phyloP scores from a whole-genome alignment of 2,329 filamentous ascomycete genomes.

The Sporothrix euskadiensis region DNA sequence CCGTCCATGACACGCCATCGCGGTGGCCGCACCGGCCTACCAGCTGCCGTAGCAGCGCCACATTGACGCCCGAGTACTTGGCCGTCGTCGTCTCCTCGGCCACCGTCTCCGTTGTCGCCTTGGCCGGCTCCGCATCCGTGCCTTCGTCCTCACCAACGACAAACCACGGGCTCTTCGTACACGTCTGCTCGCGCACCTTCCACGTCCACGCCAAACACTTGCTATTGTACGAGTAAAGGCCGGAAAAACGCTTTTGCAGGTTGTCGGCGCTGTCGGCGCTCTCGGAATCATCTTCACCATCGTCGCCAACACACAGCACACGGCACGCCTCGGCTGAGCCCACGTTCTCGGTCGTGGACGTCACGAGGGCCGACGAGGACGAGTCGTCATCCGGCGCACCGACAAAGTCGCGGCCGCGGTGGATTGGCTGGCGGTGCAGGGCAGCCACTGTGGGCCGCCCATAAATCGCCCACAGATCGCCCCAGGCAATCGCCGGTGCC shows the following conservation, averaged over 20 bases:
- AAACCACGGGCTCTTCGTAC: conserved; percentile 53
- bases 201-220: conserved; percentile 56
- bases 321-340: conserved; percentile 47
- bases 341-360: conserved; percentile 36
- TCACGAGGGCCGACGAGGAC: conserved; percentile 40
- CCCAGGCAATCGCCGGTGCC: conserved; percentile 47
- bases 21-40: conserved; percentile 24
- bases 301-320: conserved; percentile 44
- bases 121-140: background rate
- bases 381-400: conserved; percentile 48
- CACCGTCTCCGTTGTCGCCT: background rate
- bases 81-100: conserved; percentile 30
- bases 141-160: conserved; percentile 45
- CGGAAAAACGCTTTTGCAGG: background rate
- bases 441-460: conserved; percentile 44
- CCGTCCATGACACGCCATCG: conserved; percentile 24
- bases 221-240: conserved; percentile 9
- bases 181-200: conserved; percentile 44
- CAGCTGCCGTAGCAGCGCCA: conserved; percentile 30
- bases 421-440: conserved; percentile 42
- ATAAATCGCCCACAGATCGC: conserved; percentile 53
- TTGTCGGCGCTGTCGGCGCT: background rate
- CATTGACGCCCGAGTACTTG: conserved; percentile 45
- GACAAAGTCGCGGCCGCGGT: conserved; percentile 50
- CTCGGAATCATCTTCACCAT: conserved; percentile 16